Evolutionary conservation across 805 yeast species (phyloP).

Genomic region (Jamesozyma lodderae): DNA sequence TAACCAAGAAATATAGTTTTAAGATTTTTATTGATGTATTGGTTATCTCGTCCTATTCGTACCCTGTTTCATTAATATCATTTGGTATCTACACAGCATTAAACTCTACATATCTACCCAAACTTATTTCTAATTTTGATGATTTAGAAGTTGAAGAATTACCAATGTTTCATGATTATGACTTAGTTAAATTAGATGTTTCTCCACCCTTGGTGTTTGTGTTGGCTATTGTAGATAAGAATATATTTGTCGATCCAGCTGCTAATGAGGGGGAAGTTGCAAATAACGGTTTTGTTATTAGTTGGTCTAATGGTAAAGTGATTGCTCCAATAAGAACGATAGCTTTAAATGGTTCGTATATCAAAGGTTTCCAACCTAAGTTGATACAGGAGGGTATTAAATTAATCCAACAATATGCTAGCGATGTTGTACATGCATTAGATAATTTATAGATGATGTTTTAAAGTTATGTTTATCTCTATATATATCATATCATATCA

Average conservation of each 20-base stretch:
- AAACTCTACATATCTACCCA: constrained; percentile 67
- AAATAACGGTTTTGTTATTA: constrained; percentile 70
- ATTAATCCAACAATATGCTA: constrained; percentile 53
- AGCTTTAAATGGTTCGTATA: constrained; percentile 42
- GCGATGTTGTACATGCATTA: constrained; percentile 50
- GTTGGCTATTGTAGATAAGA: constrained; percentile 62
- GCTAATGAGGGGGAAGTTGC: constrained; percentile 81
- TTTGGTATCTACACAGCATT: constrained; percentile 76
- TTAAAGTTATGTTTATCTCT: too few species aligned
- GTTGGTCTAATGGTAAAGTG: constrained; percentile 60
- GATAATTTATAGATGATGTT: constrained; percentile 27
- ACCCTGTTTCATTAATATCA: constrained; percentile 74
- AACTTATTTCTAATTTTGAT: constrained; percentile 57
- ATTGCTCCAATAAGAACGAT: constrained; percentile 66
- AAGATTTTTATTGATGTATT: constrained; percentile 73
- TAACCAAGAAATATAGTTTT: constrained; percentile 69
- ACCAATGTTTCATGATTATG: constrained; percentile 84
- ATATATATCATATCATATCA: too few species aligned
- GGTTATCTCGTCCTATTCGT: constrained; percentile 65
- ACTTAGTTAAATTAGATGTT: constrained; percentile 51
- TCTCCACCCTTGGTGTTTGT: constrained; percentile 65
- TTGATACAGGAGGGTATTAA: constrained; percentile 46
- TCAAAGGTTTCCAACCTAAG: constrained; percentile 46
- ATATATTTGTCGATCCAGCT: constrained; percentile 72
- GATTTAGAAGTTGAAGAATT: constrained; percentile 68